Base-by-base conservation (phyloP, 116 monocot species). In the Papilionanthe hybrid region DNA sequence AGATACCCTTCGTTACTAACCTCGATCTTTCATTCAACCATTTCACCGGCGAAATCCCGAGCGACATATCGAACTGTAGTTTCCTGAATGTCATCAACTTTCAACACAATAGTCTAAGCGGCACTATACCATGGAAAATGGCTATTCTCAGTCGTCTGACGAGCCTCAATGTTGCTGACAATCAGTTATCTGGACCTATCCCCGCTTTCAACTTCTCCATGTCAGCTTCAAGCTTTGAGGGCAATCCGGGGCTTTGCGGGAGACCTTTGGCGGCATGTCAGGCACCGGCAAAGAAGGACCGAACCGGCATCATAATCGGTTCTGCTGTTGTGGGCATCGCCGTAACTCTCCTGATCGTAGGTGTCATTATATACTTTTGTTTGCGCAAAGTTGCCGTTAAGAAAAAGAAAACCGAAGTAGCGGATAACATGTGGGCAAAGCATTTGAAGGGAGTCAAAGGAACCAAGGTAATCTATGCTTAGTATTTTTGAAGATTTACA, bases 361-460 rank as follows among this genome's bases (percentile, higher is more conserved):
- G 81, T 72, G 75, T 84, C 72, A 12, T 89, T 65, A 11, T 92
- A 29, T 89, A 58, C 81, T 67, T 92, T 60, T 80, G 79, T 67
- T 75, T 82, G 66, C 85, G 82, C 28, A 92, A 80, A 76, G 48
- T 86, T 74, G 57, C 87, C 9, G 67, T 83, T 71, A 89, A 89
- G 80, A 89, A 88, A 89, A 91, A 88, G 66, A 79, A 77, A 68
- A 85, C 84, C 30, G 88, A 87, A 74, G 49, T 56, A 18, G 81
- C 86, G 79, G 91, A 90, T 48, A 93, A 91, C 79, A 88, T 87
- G 78, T 95, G 95, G 95, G 91, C 87, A 4, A 93, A 91, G 82
- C 84, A 45, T 76, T 81, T 95, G 7, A 95, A 93, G 82, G 87
- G 88, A 48, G 68, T 72, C 56, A 91, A 91, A 85, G 78, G 81